phyloP scores from a whole-genome alignment of 352 stramenopile species.

The Phytophthora sp. region DNA sequence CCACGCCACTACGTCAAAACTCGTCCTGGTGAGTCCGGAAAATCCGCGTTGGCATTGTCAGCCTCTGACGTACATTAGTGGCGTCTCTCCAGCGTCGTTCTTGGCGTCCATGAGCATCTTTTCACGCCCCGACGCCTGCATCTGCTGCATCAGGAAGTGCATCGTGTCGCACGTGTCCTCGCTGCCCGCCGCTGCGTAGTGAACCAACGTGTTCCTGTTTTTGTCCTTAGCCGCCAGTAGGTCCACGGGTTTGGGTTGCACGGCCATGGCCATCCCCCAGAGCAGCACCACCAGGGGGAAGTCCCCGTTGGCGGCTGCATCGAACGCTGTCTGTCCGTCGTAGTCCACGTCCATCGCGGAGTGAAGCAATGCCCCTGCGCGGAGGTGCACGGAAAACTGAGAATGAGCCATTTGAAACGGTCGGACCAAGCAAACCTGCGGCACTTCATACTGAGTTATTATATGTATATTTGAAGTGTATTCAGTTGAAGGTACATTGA shows the following conservation, averaged over 20 bases:
- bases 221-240: slow-evolving; percentile 55
- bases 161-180: slow-evolving; percentile 67
- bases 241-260: slow-evolving; percentile 58
- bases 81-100: slow-evolving; percentile 71
- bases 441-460: too few relatives aligned
- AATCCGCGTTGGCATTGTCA: background rate
- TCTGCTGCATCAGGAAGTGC: slow-evolving; percentile 85
- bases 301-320: slow-evolving; percentile 78
- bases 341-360: slow-evolving; percentile 67
- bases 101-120: slow-evolving; percentile 53
- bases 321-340: slow-evolving; percentile 77
- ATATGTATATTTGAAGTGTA: too few relatives aligned
- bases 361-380: background rate
- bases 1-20: too few relatives aligned
- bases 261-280: slow-evolving; percentile 84
- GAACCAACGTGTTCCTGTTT: slow-evolving; percentile 60
- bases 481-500: too few relatives aligned
- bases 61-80: slow-evolving; percentile 57
- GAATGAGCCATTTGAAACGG: background rate
- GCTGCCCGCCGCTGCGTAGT: slow-evolving; percentile 60
- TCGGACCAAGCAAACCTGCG: too few relatives aligned
- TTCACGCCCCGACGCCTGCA: slow-evolving; percentile 39
- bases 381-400: slow-evolving; percentile 9
- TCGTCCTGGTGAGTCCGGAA: background rate
- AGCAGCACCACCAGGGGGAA: slow-evolving; percentile 87